Evolutionary conservation across 176 grass and related monocot genomes (phyloP).

Genomic region (Rhynchospora tenuis): DNA sequence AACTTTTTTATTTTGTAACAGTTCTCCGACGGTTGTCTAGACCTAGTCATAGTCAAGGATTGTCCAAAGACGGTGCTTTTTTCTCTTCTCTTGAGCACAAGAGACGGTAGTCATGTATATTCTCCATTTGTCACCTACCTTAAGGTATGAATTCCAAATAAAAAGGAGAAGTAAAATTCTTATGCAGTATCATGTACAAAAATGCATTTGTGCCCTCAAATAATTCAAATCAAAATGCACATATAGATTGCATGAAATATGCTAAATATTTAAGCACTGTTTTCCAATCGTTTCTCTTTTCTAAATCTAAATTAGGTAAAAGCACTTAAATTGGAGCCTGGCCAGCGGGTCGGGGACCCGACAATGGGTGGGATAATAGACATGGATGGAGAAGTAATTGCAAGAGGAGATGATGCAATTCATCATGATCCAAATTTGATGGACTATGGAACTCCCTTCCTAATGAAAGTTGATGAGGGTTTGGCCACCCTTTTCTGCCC

Average conservation of each 20-base stretch:
- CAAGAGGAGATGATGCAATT: slow-evolving; percentile 37
- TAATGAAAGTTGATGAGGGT: slow-evolving; percentile 49
- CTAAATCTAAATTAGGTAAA: slow-evolving; percentile 35
- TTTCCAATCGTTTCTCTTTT: not conserved
- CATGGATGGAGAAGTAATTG: slow-evolving; percentile 65
- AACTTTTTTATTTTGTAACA: slow-evolving; percentile 27
- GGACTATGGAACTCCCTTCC: slow-evolving; percentile 49
- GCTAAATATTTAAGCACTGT: not conserved
- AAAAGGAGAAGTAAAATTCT: not conserved
- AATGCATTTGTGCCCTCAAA: slow-evolving; percentile 33
- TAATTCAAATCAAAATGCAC: slow-evolving; percentile 10
- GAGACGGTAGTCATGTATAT: slow-evolving; percentile 67
- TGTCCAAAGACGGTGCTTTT: slow-evolving; percentile 60
- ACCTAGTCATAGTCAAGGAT: slow-evolving; percentile 49
- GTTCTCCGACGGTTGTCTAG: slow-evolving; percentile 91
- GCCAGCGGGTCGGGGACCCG: slow-evolving; percentile 30
- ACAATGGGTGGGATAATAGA: slow-evolving; percentile 62
- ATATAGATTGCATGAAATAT: not conserved
- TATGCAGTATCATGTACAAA: no score
- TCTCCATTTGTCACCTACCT: slow-evolving; percentile 64
- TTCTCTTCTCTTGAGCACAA: slow-evolving; percentile 50
- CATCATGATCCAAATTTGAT: slow-evolving; percentile 33
- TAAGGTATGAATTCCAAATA: slow-evolving; percentile 37
- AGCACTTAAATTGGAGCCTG: slow-evolving; percentile 45
- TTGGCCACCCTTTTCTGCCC: slow-evolving; percentile 53